Evolutionary conservation across 129 eudicot species (phyloP).

Genomic region (Helianthus tuberosus): DNA sequence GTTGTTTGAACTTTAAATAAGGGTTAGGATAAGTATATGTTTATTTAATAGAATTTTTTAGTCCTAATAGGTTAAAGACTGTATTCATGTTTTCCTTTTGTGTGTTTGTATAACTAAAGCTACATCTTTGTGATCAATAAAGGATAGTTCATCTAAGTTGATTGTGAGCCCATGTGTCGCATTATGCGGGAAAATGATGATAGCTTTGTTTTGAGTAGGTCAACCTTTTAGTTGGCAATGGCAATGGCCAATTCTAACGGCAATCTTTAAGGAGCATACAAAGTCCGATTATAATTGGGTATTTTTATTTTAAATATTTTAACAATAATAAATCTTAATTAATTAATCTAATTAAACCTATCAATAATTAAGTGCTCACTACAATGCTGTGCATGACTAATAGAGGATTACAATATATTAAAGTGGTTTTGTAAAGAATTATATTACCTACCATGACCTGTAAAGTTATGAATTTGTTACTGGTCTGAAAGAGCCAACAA

Average conservation of each 20-base stretch:
- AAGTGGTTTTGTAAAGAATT: too few relatives aligned
- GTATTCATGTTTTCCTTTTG: background rate
- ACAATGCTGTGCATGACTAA: too few relatives aligned
- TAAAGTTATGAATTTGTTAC: too few relatives aligned
- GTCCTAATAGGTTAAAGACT: too few relatives aligned
- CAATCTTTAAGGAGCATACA: background rate
- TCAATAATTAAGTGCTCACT: too few relatives aligned
- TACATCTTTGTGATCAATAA: background rate
- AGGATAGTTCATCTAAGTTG: background rate
- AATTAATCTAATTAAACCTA: too few relatives aligned
- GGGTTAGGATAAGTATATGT: too few relatives aligned
- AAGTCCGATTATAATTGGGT: background rate
- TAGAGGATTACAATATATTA: too few relatives aligned
- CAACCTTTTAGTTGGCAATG: background rate
- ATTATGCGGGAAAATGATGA: slow-evolving; percentile 14
- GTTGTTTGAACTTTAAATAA: too few relatives aligned
- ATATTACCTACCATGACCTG: too few relatives aligned
- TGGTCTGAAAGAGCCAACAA: too few relatives aligned
- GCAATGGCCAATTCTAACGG: background rate
- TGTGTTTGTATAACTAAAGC: background rate
- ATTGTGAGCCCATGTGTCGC: slow-evolving; percentile 22
- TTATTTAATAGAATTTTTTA: too few relatives aligned
- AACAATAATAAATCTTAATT: background rate
- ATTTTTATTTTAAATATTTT: background rate
- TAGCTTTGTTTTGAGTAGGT: slow-evolving; percentile 25